A percentile compares a stretch with the other conserved stretches of the same genome.
Conservation (phyloP, 2,329 filamentous ascomycete genomes). For the Apiospora koreana region DNA sequence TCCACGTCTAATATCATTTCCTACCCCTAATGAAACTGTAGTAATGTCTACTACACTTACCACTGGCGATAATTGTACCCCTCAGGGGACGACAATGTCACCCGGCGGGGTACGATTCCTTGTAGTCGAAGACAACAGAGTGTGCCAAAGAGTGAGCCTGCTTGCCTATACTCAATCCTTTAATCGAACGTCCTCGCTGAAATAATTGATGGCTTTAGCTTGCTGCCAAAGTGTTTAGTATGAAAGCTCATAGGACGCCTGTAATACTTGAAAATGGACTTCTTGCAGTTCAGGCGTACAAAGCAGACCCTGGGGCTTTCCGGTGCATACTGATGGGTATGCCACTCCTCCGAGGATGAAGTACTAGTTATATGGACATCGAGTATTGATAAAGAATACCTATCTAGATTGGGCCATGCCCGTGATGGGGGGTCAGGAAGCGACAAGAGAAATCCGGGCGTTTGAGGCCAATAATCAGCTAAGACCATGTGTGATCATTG, state of each 20-base stretch:
- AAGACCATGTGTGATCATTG: not conserved
- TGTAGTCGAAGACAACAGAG: not conserved
- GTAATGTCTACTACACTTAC: not conserved
- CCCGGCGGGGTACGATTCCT: not conserved
- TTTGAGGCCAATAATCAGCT: not conserved
- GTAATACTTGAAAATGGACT: not conserved
- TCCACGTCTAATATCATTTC: not conserved
- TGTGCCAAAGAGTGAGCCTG: not conserved
- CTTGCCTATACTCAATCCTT: not conserved
- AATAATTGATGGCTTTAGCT: not conserved
- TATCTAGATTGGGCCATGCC: not conserved
- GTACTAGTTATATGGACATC: not conserved
- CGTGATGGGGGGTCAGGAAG: not conserved
- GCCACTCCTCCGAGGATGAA: not conserved
- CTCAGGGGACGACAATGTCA: not conserved
- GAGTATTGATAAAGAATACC: not conserved
- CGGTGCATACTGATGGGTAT: slow-evolving; percentile 1
- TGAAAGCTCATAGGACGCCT: not conserved
- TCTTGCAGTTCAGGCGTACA: not conserved
- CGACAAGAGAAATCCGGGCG: not conserved
- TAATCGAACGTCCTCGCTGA: too few species aligned
- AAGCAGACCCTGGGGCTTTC: not conserved
- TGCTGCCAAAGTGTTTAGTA: not conserved
- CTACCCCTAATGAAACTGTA: too few species aligned
- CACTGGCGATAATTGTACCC: not conserved